These are phyloP conservation scores for Olyra latifolia DNA, from an alignment of 176 grass and related monocot genomes.

Conservation along the genomic window DNA sequence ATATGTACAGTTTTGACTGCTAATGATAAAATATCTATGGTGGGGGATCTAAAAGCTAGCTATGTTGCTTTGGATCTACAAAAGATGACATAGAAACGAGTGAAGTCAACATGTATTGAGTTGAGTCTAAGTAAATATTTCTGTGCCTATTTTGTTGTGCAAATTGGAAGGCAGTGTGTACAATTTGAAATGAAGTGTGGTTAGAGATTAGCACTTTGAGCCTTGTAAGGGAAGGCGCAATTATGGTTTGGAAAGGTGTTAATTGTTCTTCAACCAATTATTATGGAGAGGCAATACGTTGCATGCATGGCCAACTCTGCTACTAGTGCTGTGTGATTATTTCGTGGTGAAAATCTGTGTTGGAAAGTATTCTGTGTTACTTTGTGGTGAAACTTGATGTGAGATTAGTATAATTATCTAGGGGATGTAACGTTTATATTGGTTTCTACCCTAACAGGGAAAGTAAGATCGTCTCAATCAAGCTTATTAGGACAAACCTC, in stretches of 20 bases:
- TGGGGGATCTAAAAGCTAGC: background rate
- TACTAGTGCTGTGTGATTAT: slow-evolving; percentile 5
- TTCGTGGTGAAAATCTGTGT: background rate
- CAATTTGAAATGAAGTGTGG: background rate
- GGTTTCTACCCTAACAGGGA: background rate
- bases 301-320: background rate
- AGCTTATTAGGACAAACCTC: slow-evolving; percentile 24
- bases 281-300: background rate
- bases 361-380: background rate
- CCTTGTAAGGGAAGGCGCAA: background rate
- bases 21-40: slow-evolving; percentile 22
- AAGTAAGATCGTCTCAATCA: slow-evolving; percentile 9
- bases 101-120: slow-evolving; percentile 29
- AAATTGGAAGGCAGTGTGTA: background rate
- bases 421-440: background rate
- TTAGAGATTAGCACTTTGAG: background rate
- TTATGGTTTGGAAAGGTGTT: background rate
- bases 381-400: slow-evolving; percentile 20
- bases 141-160: background rate
- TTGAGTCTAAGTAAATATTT: slow-evolving; percentile 21
- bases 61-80: slow-evolving; percentile 35
- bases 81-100: slow-evolving; percentile 28
- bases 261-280: background rate
- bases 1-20: slow-evolving; percentile 7
- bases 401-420: slow-evolving; percentile 8